Evolutionary conservation across 352 stramenopile species (phyloP), one percentile per base, ranked within the genome.

Genomic region (Elongisporangium undulatum): DNA sequence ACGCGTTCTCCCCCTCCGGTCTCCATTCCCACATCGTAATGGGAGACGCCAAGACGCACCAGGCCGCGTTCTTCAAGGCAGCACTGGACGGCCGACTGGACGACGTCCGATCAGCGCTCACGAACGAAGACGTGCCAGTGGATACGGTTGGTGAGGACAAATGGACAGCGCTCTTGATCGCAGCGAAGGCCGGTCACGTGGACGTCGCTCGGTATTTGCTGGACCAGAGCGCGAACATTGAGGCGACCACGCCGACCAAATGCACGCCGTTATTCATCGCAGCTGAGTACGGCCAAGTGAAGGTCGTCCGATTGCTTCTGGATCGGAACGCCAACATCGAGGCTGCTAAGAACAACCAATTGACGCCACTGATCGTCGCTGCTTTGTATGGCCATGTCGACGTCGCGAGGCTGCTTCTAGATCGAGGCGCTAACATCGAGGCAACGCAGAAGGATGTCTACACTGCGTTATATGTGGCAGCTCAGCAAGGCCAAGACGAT

Each of bases 231-330:
- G 73, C 72, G 15, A 63, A 81, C 50, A 75, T 83, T 13, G 68
- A 88, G 55, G 64, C 75, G 0, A 74, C 75, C n/a, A 88, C 76
- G 45, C 55, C 69, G 24, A 67, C 69, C 38, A 76, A 76, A 26
- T 85, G 74, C 21, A 82, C 66, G 15, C 69, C 78, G 45, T 51
- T 88, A 59, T 72, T 86, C 55, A 71, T 71, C 12, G 76, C 78
- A 34, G 74, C 74, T 15, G 76, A 85, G 55, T 78, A 74, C n/a
- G 75, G 75, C 12, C 71, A 86, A 58, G 69, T 80, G 3, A 56
- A 77, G 45, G 74, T 85, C 53, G 72, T 69, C 12, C n/a, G n/a
- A 26, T 26, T 26, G 23, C 23, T 26, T 26, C 5, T 26, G 23
- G 23, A 26, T 26, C 2, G 23, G 23, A 26, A 26, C 5, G 23